These are phyloP conservation scores for Ophiorrhiza pumila DNA, from an alignment of 257 asterid species.

Conservation along the genomic window DNA sequence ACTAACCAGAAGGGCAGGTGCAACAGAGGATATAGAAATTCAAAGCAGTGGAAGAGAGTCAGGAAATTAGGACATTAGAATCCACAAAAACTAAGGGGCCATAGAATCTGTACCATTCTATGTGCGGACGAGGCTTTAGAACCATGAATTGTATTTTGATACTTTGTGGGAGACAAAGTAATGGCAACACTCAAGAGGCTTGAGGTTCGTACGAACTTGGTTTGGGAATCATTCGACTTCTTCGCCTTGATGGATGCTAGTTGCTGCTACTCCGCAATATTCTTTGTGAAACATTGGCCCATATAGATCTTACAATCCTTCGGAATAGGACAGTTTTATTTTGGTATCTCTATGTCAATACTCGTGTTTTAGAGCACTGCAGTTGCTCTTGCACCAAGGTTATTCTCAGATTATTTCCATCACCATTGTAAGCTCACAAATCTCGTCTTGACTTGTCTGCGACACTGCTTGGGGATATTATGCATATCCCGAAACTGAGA, in stretches of 20 bases:
- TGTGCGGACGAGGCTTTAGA: constrained; percentile 15
- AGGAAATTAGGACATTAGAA: background rate
- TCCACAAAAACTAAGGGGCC: background rate
- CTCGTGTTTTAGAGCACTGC: background rate
- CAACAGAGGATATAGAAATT: constrained; percentile 1
- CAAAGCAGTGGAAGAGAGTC: background rate
- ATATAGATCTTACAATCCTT: constrained; percentile 11
- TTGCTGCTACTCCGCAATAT: background rate
- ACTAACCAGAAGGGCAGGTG: background rate
- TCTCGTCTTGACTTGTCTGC: too few species aligned
- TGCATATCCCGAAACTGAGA: background rate
- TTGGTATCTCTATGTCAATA: background rate
- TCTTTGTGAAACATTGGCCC: constrained; percentile 13
- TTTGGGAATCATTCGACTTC: constrained; percentile 22
- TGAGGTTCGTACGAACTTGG: background rate
- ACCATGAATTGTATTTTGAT: constrained; percentile 4
- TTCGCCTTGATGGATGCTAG: background rate
- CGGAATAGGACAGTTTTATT: constrained; percentile 16
- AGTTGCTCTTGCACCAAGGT: too few species aligned
- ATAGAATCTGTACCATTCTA: constrained; percentile 17
- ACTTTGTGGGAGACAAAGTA: constrained; percentile 8
- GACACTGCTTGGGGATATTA: too few species aligned
- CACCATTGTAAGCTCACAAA: too few species aligned
- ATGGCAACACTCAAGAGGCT: background rate
- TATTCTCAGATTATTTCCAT: too few species aligned